These are phyloP conservation scores for Pichia sp. DNA, from an alignment of 1,139 yeast species.

Conservation along the genomic window DNA sequence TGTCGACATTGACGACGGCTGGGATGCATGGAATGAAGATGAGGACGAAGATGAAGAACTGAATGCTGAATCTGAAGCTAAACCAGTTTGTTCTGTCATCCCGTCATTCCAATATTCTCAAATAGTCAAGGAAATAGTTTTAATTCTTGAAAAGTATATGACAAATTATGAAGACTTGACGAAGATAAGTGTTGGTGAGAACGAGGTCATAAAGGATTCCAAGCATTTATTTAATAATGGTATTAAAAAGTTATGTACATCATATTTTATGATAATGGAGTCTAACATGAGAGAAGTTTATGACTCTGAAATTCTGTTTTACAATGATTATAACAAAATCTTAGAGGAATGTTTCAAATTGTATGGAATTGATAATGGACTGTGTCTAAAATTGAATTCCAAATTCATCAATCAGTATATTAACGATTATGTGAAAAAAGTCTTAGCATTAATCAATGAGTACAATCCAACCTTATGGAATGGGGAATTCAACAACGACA, in stretches of 20 bases:
- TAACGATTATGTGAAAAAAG: slow-evolving; percentile 2
- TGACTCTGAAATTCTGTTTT: slow-evolving; percentile 19
- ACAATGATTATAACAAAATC: slow-evolving; percentile 22
- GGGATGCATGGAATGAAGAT: background rate
- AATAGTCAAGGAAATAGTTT: slow-evolving; percentile 6
- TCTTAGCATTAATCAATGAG: slow-evolving; percentile 10
- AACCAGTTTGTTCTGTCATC: background rate
- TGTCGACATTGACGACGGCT: slow-evolving; percentile 10
- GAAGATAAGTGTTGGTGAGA: slow-evolving; percentile 2
- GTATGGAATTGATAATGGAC: slow-evolving; percentile 14
- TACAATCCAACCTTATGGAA: slow-evolving; percentile 12
- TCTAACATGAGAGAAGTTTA: slow-evolving; percentile 13
- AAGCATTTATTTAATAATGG: slow-evolving; percentile 16
- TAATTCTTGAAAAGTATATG: slow-evolving; percentile 14
- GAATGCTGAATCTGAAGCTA: background rate
- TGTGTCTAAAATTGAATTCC: slow-evolving; percentile 17
- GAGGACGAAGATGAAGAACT: background rate
- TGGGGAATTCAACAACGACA: slow-evolving; percentile 3
- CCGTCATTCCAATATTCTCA: slow-evolving; percentile 13
- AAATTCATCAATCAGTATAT: slow-evolving; percentile 10
- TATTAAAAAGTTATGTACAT: slow-evolving; percentile 18
- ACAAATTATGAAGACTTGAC: slow-evolving; percentile 9
- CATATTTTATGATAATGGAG: slow-evolving; percentile 20
- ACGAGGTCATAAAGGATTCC: slow-evolving; percentile 13
- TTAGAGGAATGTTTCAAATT: slow-evolving; percentile 14